Conservation (phyloP, 306 rosid genomes). For the Mucuna pruriens region DNA sequence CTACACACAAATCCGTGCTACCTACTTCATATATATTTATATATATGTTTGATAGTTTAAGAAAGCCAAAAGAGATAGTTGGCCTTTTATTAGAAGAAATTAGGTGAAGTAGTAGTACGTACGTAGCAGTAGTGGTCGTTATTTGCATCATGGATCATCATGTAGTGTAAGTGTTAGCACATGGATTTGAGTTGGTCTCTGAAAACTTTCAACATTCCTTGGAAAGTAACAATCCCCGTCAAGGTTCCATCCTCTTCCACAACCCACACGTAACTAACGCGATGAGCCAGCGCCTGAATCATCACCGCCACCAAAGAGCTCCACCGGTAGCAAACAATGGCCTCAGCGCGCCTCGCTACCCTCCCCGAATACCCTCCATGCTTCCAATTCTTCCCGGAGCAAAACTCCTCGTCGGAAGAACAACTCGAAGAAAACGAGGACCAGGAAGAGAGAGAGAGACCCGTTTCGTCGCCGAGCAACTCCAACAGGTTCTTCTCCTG, state of each 20-base stretch:
- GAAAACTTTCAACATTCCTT: constrained; percentile 67
- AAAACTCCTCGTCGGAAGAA: constrained; percentile 81
- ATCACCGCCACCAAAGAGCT: constrained; percentile 91
- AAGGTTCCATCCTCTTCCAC: constrained; percentile 74
- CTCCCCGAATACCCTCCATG: constrained; percentile 60
- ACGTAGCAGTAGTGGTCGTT: neutral
- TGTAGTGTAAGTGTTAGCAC: constrained; percentile 25
- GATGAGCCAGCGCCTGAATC: constrained; percentile 83
- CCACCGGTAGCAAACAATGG: constrained; percentile 72
- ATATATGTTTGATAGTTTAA: neutral
- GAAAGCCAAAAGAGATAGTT: neutral
- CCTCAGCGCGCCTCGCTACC: constrained; percentile 68
- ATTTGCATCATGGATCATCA: neutral
- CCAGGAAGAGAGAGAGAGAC: constrained; percentile 53
- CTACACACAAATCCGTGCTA: neutral
- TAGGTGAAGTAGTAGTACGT: neutral
- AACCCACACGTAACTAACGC: constrained; percentile 85
- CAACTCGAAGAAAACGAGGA: constrained; percentile 65
- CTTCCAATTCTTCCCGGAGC: constrained; percentile 56
- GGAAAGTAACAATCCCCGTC: constrained; percentile 71
- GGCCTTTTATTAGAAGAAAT: neutral
- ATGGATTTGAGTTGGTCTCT: constrained; percentile 60
- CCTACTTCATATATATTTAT: too few relatives aligned
- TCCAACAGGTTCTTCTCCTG: constrained; percentile 61
- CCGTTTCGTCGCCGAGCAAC: constrained; percentile 59